Base-by-base conservation (phyloP, 2,329 filamentous ascomycete species). In the Helminthosporium solani region DNA sequence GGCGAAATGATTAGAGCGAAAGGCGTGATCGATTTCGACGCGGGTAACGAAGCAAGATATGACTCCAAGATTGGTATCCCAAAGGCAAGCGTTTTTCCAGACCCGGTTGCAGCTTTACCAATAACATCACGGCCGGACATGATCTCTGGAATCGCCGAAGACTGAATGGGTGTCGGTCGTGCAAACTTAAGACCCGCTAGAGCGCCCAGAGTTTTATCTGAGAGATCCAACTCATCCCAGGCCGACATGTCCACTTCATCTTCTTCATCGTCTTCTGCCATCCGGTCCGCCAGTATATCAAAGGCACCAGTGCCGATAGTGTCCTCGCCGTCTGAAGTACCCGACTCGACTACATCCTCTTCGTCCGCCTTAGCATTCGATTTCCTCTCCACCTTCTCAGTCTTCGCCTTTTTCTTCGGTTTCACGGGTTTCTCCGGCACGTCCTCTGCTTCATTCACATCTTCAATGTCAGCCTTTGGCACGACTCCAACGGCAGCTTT, bases 1-100 rank as follows among this genome's bases (percentile, higher is more conserved):
- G 94, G 94, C 2, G 91, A 94, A 2, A 99, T 77, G 30, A 99
- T 84, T 34, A 99, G 73, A 0, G 90, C 66, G 8, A 64, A 87
- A 1, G 73, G 70, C 48, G 76, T 73, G 19, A 74, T 70, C 39
- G 67, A 43, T 67, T 69, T 52, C 25, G 49, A 19, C 31, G 50
- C 45, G 64, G 64, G 49, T 81, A 49, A 47, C 4, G 54, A 52
- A 9, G 58, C 79, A 6, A 99, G 72, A 77, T 86, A 96, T 44
- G 81, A 79, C 69, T 99, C 91, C 8, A 97, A 76, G 45, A 99
- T 94, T 0, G 94, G 94, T 52, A 99, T 90, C 1, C 87, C 90
- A 69, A 96, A 99, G 0, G 94, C 92, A 35, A 99, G 75, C 0
- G 94, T 99, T 73, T 99, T 99, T 58, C 94, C 94, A 12, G 94